Evolutionary conservation across 306 rosid species (phyloP).

Genomic region (Cucurbita argyrosperma): DNA sequence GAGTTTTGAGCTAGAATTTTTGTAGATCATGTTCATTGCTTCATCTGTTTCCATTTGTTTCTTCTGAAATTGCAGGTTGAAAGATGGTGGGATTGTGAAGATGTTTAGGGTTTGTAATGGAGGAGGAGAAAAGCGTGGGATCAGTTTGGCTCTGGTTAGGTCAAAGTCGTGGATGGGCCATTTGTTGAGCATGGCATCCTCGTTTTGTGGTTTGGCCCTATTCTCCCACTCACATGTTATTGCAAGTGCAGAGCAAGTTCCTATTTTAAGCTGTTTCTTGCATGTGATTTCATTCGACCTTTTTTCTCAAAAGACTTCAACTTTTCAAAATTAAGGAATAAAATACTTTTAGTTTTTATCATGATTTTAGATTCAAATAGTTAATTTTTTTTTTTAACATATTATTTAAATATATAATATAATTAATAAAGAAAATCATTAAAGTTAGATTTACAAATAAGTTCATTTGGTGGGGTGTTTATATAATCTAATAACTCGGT

Average conservation of each 20-base stretch:
- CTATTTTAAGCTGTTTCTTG: neutral
- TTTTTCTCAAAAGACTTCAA: neutral
- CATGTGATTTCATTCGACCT: slow-evolving; percentile 1
- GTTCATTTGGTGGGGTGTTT: neutral
- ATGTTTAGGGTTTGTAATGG: neutral
- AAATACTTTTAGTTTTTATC: neutral
- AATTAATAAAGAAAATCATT: neutral
- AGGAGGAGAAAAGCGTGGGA: neutral
- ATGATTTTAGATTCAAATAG: neutral
- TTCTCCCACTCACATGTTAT: neutral
- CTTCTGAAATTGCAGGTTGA: neutral
- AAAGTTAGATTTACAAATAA: neutral
- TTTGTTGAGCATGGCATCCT: neutral
- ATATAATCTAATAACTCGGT: too few relatives aligned
- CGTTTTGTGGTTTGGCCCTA: neutral
- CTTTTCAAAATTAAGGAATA: too few relatives aligned
- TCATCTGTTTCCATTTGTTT: neutral
- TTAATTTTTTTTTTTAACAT: neutral
- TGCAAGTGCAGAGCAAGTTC: neutral
- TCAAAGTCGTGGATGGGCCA: neutral
- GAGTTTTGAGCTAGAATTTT: neutral
- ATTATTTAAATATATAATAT: neutral
- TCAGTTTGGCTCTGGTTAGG: neutral
- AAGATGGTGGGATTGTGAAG: neutral
- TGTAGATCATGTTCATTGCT: neutral